These are phyloP conservation scores for Citropsis articulata DNA, from an alignment of 345 rosid species.

Conservation along the genomic window DNA sequence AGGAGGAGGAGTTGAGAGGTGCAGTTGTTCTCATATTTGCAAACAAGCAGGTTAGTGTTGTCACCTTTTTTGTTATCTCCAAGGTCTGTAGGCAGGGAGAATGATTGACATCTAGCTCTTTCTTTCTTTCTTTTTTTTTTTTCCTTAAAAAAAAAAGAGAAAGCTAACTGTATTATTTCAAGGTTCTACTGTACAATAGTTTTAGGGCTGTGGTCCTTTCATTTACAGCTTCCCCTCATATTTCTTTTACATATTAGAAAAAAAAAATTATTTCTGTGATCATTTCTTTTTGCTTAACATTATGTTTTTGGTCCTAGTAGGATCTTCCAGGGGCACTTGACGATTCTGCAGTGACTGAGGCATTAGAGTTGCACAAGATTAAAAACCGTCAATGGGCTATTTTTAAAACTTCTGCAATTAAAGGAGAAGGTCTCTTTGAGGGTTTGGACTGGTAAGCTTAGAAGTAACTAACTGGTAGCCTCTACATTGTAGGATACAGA, in stretches of 20 bases:
- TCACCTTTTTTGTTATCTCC: background rate
- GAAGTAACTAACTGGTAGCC: background rate
- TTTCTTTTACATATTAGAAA: background rate
- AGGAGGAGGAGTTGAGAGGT: constrained; percentile 74
- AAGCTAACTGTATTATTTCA: background rate
- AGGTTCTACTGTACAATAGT: background rate
- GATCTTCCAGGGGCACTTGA: constrained; percentile 86
- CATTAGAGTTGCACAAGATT: constrained; percentile 67
- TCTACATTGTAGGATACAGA: background rate
- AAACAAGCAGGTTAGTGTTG: constrained; percentile 58
- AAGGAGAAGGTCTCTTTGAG: constrained; percentile 75
- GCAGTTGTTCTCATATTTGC: constrained; percentile 65
- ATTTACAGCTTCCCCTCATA: background rate
- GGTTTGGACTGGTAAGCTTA: constrained; percentile 71
- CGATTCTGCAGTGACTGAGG: constrained; percentile 65
- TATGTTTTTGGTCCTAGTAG: constrained; percentile 24
- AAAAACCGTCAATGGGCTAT: constrained; percentile 73
- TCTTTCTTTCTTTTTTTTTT: background rate
- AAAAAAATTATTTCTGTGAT: too few relatives aligned
- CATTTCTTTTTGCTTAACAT: background rate
- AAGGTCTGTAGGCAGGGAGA: background rate
- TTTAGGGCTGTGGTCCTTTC: background rate
- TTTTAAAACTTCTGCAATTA: constrained; percentile 66
- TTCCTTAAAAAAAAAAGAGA: background rate
- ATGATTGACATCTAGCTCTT: background rate